Evolutionary conservation across 2,329 filamentous ascomycete genomes (phyloP), one percentile per base, ranked within the genome.

Genomic region (Aspergillus sp.): DNA sequence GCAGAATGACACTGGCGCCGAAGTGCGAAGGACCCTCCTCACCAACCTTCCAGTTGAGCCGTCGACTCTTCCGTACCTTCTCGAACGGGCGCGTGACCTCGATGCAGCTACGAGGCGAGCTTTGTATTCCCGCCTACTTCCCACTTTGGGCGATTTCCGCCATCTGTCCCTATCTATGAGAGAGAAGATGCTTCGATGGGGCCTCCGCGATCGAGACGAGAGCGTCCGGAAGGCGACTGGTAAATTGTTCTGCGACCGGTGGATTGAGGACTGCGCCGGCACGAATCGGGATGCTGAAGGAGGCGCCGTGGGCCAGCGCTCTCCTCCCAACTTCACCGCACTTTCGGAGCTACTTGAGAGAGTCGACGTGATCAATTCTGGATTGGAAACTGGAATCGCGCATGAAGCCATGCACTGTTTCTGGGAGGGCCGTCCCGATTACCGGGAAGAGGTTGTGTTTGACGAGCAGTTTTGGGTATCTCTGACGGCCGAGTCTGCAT

Each of bases 161-260:
- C 86, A 95, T 61, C 66, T 98, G 32, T 94, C 86, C 8, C 70
- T 98, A 15, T 86, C 83, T 2, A 93, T 96, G 79, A 74, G 91
- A 52, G 91, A 98, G 60, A 96, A 96, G 60, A 71, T 98, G 19
- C 72, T 98, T 16, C 77, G 91, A 24, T 98, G 91, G 91, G 91
- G 91, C 31, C 67, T 98, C 25, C 78, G 88, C 24, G 91, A 98
- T 56, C 77, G 91, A 58, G 91, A 98, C 45, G 89, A 96, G 45
- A 86, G 82, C 46, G 91, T 98, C 8, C 78, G 88, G 32, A 93
- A 94, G 57, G 89, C 89, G 6, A 84, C 91, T 3, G 86, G 83
- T 5, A 80, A 84, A 28, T 69, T 96, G 5, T 98, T 98, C 64
- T 78, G 82, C 40, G 88, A 95, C 52, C 77, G 86, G n/a, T 98